These are phyloP conservation scores for Arthrinium puccinioides DNA, from an alignment of 2,329 filamentous ascomycete genomes.

Conservation along the genomic window DNA sequence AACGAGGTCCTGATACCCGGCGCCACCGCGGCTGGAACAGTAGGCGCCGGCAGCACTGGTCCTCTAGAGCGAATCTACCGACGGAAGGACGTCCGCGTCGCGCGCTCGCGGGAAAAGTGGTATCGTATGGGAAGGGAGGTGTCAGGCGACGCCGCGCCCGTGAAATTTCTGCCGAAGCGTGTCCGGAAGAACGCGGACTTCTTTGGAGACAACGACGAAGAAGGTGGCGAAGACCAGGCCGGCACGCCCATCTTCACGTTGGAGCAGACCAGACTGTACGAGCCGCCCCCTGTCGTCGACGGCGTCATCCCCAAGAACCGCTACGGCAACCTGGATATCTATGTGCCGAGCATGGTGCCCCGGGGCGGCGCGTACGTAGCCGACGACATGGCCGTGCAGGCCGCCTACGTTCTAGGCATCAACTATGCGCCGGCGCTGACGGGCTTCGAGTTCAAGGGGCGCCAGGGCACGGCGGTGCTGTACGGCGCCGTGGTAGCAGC, in stretches of 20 bases:
- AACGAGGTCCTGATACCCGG: conserved; percentile 76
- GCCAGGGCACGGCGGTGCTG: conserved; percentile 77
- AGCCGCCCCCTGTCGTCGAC: conserved; percentile 65
- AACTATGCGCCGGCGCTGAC: conserved; percentile 88
- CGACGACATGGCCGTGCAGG: conserved; percentile 54
- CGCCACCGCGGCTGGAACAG: conserved; percentile 65
- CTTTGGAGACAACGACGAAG: conserved; percentile 28
- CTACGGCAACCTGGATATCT: conserved; percentile 91
- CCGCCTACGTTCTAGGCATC: conserved; percentile 68
- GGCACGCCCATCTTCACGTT: conserved; percentile 52
- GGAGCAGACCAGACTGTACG: conserved; percentile 65
- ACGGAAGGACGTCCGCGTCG: conserved; percentile 69
- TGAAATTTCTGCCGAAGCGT: conserved; percentile 61
- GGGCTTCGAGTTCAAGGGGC: conserved; percentile 81
- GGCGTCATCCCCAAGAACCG: conserved; percentile 82
- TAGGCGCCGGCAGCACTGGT: conserved; percentile 58
- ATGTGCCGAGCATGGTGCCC: conserved; percentile 87
- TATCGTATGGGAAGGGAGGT: conserved; percentile 80
- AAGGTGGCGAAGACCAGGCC: conserved; percentile 37
- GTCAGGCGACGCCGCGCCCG: conserved; percentile 68
- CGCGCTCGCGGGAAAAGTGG: conserved; percentile 81
- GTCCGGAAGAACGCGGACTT: conserved; percentile 25
- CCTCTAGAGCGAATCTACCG: conserved; percentile 74
- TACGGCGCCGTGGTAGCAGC: conserved; percentile 69
- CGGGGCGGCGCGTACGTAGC: conserved; percentile 68